A percentile compares a stretch with the other conserved stretches of the same genome.
These are phyloP conservation scores for Hyphopichia fennica DNA, from an alignment of 1,139 yeast species.

Conservation along the genomic window DNA sequence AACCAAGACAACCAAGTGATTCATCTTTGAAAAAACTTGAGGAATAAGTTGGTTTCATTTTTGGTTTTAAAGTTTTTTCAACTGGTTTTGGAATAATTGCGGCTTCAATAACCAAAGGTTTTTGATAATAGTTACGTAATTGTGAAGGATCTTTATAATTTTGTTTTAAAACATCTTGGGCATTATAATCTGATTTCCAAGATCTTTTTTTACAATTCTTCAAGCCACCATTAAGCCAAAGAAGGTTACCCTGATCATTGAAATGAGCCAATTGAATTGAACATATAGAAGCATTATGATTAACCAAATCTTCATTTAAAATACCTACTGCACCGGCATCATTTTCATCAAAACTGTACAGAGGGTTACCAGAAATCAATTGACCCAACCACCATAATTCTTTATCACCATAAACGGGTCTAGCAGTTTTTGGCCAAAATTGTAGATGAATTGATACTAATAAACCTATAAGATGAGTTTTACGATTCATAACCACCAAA, in stretches of 20 bases:
- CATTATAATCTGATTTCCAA: slow-evolving; percentile 6
- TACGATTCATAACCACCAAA: slow-evolving; percentile 33
- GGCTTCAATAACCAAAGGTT: slow-evolving; percentile 11
- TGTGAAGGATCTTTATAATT: slow-evolving; percentile 8
- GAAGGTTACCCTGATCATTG: slow-evolving; percentile 9
- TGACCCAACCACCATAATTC: slow-evolving; percentile 46
- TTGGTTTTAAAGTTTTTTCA: not conserved
- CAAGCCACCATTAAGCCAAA: slow-evolving; percentile 15
- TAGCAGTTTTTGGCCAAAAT: slow-evolving; percentile 27
- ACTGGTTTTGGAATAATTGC: slow-evolving; percentile 17
- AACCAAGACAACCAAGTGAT: slow-evolving; percentile 2
- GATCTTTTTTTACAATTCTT: slow-evolving; percentile 7
- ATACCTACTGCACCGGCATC: slow-evolving; percentile 38
- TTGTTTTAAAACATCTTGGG: not conserved
- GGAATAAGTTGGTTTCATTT: not conserved
- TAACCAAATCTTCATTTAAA: slow-evolving; percentile 5
- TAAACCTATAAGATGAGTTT: slow-evolving; percentile 31
- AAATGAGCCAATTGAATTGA: slow-evolving; percentile 22
- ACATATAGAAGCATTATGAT: slow-evolving; percentile 10
- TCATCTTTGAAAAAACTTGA: not conserved
- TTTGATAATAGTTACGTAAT: slow-evolving; percentile 12
- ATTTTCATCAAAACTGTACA: slow-evolving; percentile 25
- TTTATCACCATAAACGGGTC: slow-evolving; percentile 38
- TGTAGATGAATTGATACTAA: slow-evolving; percentile 32
- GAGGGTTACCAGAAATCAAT: slow-evolving; percentile 36